phyloP scores from a whole-genome alignment of 805 yeast genomes.

The Candida boidinii region DNA sequence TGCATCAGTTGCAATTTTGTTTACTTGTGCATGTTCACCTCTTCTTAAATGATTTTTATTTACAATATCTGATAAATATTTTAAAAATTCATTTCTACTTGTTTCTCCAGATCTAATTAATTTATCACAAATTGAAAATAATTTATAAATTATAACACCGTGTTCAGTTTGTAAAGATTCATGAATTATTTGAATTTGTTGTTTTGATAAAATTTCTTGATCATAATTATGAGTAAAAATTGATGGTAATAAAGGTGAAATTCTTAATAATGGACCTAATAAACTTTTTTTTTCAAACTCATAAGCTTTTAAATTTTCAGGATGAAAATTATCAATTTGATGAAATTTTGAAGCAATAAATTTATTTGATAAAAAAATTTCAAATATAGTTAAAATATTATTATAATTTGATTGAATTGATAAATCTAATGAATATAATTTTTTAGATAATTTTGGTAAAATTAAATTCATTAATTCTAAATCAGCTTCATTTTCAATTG shows the following conservation, averaged over 20 bases:
- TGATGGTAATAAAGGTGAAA: conserved; percentile 64
- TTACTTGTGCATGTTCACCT: conserved; percentile 71
- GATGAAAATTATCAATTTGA: conserved; percentile 44
- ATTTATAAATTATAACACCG: conserved; percentile 45
- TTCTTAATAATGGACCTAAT: conserved; percentile 67
- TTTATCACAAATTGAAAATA: conserved; percentile 64
- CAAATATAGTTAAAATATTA: conserved; percentile 45
- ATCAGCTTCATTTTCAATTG: conserved; percentile 59
- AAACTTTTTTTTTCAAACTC: conserved; percentile 54
- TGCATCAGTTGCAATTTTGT: conserved; percentile 65
- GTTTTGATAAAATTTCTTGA: conserved; percentile 24
- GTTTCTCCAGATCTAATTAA: conserved; percentile 64
- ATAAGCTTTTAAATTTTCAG: conserved; percentile 38
- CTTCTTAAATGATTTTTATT: conserved; percentile 80
- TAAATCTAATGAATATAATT: conserved; percentile 31
- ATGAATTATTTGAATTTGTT: conserved; percentile 40
- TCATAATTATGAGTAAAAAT: conserved; percentile 38
- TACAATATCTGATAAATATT: conserved; percentile 65
- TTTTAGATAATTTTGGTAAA: conserved; percentile 33
- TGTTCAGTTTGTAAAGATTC: conserved; percentile 60
- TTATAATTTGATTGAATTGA: conserved; percentile 42
- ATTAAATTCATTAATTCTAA: conserved; percentile 51
- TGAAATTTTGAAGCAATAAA: conserved; percentile 54
- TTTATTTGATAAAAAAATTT: conserved; percentile 50
- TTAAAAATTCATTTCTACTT: conserved; percentile 56